Conservation (phyloP, 805 yeast genomes). For the Allodekkera sacchari region DNA sequence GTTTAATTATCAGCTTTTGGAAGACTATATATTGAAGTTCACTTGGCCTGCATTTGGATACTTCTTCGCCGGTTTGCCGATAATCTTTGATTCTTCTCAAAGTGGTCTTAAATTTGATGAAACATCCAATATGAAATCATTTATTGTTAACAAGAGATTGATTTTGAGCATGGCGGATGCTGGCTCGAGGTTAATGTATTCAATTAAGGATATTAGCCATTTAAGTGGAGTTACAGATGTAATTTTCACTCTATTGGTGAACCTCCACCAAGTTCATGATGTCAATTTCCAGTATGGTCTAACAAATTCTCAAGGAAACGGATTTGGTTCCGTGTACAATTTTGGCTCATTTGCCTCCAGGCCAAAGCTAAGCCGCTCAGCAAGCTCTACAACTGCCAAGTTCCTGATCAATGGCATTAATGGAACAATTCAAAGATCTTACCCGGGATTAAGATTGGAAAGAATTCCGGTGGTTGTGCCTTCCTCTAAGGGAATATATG, state of each 20-base stretch:
- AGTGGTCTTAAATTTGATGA: constrained; percentile 15
- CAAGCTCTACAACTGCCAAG: constrained; percentile 1
- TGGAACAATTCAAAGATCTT: constrained; percentile 76
- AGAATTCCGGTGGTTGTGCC: constrained; percentile 80
- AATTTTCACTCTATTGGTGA: constrained; percentile 66
- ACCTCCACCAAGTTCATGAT: constrained; percentile 77
- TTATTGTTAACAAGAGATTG: constrained; percentile 82
- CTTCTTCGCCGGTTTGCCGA: constrained; percentile 82
- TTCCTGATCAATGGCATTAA: constrained; percentile 38
- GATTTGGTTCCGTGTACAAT: constrained; percentile 24
- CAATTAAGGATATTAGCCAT: constrained; percentile 86
- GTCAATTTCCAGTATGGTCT: constrained; percentile 41
- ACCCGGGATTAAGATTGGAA: constrained; percentile 75
- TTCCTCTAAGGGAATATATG: constrained; percentile 46
- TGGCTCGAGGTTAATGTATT: constrained; percentile 88
- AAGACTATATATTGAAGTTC: constrained; percentile 81
- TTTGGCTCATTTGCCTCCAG: constrained; percentile 25
- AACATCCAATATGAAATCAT: constrained; percentile 62
- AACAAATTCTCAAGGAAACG: constrained; percentile 11
- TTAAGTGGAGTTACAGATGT: constrained; percentile 86
- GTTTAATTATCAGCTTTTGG: constrained; percentile 63
- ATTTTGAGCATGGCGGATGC: constrained; percentile 92
- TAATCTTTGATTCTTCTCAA: constrained; percentile 40
- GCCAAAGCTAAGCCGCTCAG: constrained; percentile 11
- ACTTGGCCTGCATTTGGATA: constrained; percentile 97